Evolutionary conservation across 106 monocot species (phyloP).

Genomic region (Amphibolis antarctica): DNA sequence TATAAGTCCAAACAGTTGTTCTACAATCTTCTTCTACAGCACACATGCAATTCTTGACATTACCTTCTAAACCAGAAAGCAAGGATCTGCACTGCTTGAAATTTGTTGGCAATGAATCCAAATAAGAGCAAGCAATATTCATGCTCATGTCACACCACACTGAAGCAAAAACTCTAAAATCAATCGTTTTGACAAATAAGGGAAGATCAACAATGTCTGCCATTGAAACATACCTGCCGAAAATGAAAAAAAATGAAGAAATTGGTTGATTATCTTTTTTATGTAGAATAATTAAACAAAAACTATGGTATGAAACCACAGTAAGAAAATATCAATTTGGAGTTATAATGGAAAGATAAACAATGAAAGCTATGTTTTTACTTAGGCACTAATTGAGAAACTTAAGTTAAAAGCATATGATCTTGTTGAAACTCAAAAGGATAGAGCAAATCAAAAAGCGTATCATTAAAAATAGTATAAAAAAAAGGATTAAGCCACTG

Average conservation of each 20-base stretch:
- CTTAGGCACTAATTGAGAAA: too few species aligned
- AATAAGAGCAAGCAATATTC: conserved; percentile 29
- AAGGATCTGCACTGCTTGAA: conserved; percentile 43
- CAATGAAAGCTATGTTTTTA: too few species aligned
- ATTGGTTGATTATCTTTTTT: background rate
- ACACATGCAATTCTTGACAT: conserved; percentile 31
- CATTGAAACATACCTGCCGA: conserved; percentile 78
- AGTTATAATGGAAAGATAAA: too few species aligned
- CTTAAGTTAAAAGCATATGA: too few species aligned
- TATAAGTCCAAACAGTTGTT: conserved; percentile 91
- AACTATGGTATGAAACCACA: too few species aligned
- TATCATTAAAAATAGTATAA: too few species aligned
- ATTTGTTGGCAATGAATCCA: conserved; percentile 7
- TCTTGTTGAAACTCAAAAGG: too few species aligned
- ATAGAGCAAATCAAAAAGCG: too few species aligned
- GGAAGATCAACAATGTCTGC: conserved; percentile 73
- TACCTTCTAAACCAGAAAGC: conserved; percentile 39
- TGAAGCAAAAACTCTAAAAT: conserved; percentile 78
- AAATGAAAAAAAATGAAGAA: background rate
- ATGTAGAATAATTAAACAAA: too few species aligned
- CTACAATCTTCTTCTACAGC: conserved; percentile 87
- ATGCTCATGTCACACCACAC: conserved; percentile 55
- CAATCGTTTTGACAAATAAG: conserved; percentile 37
- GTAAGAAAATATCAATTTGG: too few species aligned
- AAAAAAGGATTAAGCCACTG: too few species aligned